Conservation (phyloP, 441 rosid genomes). For the Gossypium laxum region DNA sequence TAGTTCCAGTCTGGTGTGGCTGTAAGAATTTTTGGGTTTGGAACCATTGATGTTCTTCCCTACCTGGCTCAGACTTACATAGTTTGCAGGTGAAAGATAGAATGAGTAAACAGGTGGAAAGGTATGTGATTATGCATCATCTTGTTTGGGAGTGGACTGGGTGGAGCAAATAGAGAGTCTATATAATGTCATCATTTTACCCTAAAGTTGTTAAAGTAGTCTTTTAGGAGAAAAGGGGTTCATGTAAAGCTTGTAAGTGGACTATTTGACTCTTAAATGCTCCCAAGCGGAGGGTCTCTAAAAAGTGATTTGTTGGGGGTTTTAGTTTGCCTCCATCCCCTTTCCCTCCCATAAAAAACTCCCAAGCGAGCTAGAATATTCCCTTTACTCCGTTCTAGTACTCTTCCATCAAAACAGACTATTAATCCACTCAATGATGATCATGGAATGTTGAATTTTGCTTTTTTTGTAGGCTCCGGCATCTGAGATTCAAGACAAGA, state of each 20-base stretch:
- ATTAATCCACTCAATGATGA: not conserved
- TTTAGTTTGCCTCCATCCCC: not conserved
- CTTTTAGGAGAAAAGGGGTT: not conserved
- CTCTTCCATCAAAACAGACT: not conserved
- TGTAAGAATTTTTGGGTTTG: not conserved
- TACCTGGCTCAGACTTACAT: not conserved
- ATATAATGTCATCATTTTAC: not conserved
- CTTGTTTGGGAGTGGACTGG: not conserved
- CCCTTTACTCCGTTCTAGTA: not conserved
- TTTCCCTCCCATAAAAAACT: not conserved
- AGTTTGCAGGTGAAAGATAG: not conserved
- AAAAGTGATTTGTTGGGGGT: not conserved
- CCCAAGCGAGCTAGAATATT: not conserved
- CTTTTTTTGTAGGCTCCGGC: conserved; percentile 59
- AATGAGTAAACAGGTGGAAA: not conserved
- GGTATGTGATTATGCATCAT: not conserved
- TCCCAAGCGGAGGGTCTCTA: not conserved
- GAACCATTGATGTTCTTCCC: not conserved
- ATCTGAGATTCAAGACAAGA: conserved; percentile 77
- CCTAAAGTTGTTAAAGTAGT: not conserved
- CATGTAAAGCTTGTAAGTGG: not conserved
- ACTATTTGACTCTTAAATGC: not conserved
- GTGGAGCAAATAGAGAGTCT: conserved; percentile 1
- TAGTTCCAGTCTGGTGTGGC: not conserved
- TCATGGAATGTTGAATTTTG: not conserved